Base-by-base conservation (phyloP, 768 basidiomycete species). In the Hericium coralloides region DNA sequence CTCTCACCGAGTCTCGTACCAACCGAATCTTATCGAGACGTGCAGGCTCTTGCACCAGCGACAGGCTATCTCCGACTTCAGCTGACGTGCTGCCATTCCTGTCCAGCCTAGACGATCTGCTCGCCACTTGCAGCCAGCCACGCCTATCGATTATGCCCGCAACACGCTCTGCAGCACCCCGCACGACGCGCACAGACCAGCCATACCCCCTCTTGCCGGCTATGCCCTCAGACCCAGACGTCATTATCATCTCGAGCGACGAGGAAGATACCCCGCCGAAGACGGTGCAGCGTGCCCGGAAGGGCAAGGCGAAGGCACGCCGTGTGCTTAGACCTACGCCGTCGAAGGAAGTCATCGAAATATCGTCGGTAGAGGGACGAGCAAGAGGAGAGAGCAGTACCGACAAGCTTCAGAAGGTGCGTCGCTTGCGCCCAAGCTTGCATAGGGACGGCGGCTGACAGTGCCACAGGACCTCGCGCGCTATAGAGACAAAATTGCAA, bases 211-310 rank as follows among this genome's bases (percentile, higher is more conserved):
- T 7, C 26, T 31, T 8, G 6, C 26, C 26, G 1, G 26, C 26
- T 8, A 31, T 31, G 26, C 26, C 26, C 26, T 31, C 26, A 31
- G 41, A 54, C 41, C 12, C n/a, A 14, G 51, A 52, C n/a, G 39
- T 54, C n/a, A 54, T 54, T 1, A 20, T 54, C 43, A 54, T 54
- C 20, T 54, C 53, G 12, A 43, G 38, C 38, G 53, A 54, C 26
- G 53, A 54, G 4, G 53, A 54, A 39, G 53, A 54, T 12, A 26
- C 38, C 23, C 14, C 41, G 15, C 22, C 49, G 18, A 23, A 31
- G 10, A n/a, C n/a, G n/a, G 15, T 15, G 12, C 49, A 22, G 2
- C 18, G 15, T 10, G 26, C 49, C 26, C 49, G 18, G 15, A 18
- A 25, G 18, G 25, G 15, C 43, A 45, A 45, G 43, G 20, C 17